These are phyloP conservation scores for Boletellus sp. DNA, from an alignment of 768 basidiomycete species.

Conservation along the genomic window DNA sequence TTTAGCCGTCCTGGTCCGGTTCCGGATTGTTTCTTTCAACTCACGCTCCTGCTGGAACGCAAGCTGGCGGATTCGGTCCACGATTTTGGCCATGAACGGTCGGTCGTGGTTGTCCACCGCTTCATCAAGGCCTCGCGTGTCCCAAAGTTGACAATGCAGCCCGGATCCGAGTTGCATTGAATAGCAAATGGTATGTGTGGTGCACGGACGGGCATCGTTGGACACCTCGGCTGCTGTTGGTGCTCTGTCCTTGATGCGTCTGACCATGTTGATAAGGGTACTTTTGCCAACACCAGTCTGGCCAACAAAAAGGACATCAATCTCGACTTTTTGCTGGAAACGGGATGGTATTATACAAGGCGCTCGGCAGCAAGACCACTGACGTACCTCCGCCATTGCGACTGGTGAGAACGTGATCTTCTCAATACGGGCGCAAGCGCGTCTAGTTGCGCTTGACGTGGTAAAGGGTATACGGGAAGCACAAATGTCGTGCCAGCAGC, in stretches of 20 bases:
- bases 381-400: slow-evolving; percentile 19
- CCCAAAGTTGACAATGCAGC: slow-evolving; percentile 20
- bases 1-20: slow-evolving; percentile 1
- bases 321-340: slow-evolving; percentile 6
- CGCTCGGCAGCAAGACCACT: neutral
- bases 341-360: slow-evolving; percentile 1
- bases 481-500: neutral
- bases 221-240: slow-evolving; percentile 14
- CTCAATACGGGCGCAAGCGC: neutral
- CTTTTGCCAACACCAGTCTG: slow-evolving; percentile 27
- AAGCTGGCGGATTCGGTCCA: slow-evolving; percentile 10
- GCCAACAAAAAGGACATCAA: slow-evolving; percentile 22
- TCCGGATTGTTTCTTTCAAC: slow-evolving; percentile 12
- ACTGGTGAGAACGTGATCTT: neutral
- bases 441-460: neutral
- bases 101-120: slow-evolving; percentile 8
- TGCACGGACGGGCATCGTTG: slow-evolving; percentile 18
- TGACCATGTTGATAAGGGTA: slow-evolving; percentile 25
- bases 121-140: slow-evolving; percentile 26
- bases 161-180: neutral
- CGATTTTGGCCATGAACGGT: slow-evolving; percentile 4
- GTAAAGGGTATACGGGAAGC: slow-evolving; percentile 2
- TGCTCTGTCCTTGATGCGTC: slow-evolving; percentile 3
- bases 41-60: slow-evolving; percentile 16
- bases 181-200: slow-evolving; percentile 9